phyloP scores from a whole-genome alignment of 345 rosid species.

The Microthlaspi erraticum region DNA sequence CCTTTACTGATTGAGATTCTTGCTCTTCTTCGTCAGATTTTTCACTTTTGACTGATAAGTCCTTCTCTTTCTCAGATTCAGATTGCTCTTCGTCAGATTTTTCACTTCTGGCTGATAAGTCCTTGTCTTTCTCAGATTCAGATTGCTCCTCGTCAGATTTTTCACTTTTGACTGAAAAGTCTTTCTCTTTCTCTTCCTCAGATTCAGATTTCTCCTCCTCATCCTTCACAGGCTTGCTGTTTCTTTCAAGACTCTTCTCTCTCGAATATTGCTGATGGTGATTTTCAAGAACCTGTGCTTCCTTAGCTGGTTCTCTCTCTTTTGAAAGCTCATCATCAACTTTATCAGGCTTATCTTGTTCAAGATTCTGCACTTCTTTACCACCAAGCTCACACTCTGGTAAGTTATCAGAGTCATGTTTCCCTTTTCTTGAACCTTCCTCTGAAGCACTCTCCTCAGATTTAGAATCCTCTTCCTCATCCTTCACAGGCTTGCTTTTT shows the following conservation, averaged over 20 bases:
- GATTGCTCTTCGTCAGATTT: conserved; percentile 46
- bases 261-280: conserved; percentile 38
- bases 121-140: conserved; percentile 47
- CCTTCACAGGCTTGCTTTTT: conserved; percentile 34
- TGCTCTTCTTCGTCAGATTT: conserved; percentile 47
- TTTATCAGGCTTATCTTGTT: conserved; percentile 33
- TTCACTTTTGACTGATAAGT: conserved; percentile 39
- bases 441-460: conserved; percentile 40
- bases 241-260: conserved; percentile 33
- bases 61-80: conserved; percentile 47
- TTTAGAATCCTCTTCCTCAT: conserved; percentile 42
- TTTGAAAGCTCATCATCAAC: conserved; percentile 44
- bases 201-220: conserved; percentile 41
- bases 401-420: conserved; percentile 33
- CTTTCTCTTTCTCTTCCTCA: conserved; percentile 44
- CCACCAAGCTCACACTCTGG: conserved; percentile 35
- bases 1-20: conserved; percentile 42
- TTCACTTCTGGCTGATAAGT: conserved; percentile 39
- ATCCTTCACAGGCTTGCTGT: conserved; percentile 38
- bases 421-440: conserved; percentile 40
- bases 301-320: conserved; percentile 41
- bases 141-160: conserved; percentile 46
- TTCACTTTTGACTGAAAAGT: conserved; percentile 39
- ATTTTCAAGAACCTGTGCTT: conserved; percentile 38
- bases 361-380: conserved; percentile 42